Evolutionary conservation across 2,329 filamentous ascomycete species (phyloP), one percentile per base, ranked within the genome.

Genomic region (Colletotrichum noveboracense): DNA sequence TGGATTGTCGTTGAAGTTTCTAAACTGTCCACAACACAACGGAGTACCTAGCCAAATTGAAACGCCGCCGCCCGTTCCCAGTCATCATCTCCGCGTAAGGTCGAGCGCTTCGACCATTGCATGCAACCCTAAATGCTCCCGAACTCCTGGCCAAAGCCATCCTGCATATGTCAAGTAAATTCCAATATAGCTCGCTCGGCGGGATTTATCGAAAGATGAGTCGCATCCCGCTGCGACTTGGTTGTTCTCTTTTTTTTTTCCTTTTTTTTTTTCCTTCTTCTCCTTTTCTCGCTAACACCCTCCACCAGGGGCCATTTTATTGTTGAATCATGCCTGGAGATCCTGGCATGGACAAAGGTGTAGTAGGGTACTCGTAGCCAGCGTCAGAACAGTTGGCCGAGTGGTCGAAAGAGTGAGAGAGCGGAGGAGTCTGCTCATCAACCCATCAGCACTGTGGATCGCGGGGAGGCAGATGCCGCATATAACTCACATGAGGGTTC

Each of bases 351-450:
- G 93, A 94, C 78, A 94, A 86, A 76, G 94, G 94, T 69, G 94
- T 95, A 58, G 90, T 91, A 48, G 93, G 93, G 85, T 93, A 93
- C 78, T 92, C 90, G 81, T 90, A 92, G 74, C 89, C 89, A 76
- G 89, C 86, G 79, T 93, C 91, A 36, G 91, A 93, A 83, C 91
- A 91, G 80, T 87, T 89, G 76, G 90, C 86, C 68, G 93, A 94
- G 82, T 92, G 90, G 80, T 94, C 93, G 83, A 92, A 94, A 32
- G 92, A 93, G 83, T 94, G 93, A 80, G 93, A 94, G 80, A 95
- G 91, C 82, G 94, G 93, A 86, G 94, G 94, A 84, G 94, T 95
- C 94, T 96, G 86, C 80, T 79, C 83, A 81, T 73, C 74, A 80
- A 85, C 83, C 83, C 83, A 86, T 90, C 88, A 90, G 89, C 87